Evolutionary conservation across 129 eudicot genomes (phyloP), one percentile per base, ranked within the genome.

Genomic region (Apium graveolens): DNA sequence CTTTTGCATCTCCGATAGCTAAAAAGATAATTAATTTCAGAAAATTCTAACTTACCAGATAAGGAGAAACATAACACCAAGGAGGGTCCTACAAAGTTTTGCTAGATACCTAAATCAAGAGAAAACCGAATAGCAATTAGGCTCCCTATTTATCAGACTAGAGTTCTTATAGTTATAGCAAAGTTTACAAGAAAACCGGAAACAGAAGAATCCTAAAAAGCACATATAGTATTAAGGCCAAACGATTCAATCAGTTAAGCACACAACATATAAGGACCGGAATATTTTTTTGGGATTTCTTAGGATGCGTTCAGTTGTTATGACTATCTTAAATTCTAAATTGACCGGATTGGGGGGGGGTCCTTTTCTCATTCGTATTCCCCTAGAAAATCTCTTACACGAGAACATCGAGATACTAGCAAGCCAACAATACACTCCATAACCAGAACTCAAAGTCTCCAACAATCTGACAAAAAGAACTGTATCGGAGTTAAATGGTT

Each of bases 81-180:
- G 83, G 81, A 83, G 74, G 79, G 85, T 49, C 90, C 82, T 90
- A 90, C 70, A 79, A 84, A 48, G 86, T 85, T 53, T 81, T 77
- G 91, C 83, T 91, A 93, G 97, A 91, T 91, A 93, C 95, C 98
- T 93, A 93, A 86, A 83, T 83, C 88, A 89, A 76, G 84, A 87
- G 86, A 82, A 82, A 87, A 80, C 57, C 70, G 83, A 81, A 29
- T 70, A 72, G 31, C 41, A 76, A 85, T 89, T 84, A 90, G 90
- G 85, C 78, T 63, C 81, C 78, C 81, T 51, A 81, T 79, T 76
- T 29, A 72, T 73, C 84, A 43, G 72, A 81, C 78, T 44, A 45
- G 24, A 53, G 42, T 60, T 5, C 27, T 60, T 32, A 44, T 44
- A 20, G 39, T 24, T 74, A 44, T 32, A 76, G 38, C 57, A 48